phyloP scores from a whole-genome alignment of 2,329 filamentous ascomycete species.

The Talaromyces amestolkiae region DNA sequence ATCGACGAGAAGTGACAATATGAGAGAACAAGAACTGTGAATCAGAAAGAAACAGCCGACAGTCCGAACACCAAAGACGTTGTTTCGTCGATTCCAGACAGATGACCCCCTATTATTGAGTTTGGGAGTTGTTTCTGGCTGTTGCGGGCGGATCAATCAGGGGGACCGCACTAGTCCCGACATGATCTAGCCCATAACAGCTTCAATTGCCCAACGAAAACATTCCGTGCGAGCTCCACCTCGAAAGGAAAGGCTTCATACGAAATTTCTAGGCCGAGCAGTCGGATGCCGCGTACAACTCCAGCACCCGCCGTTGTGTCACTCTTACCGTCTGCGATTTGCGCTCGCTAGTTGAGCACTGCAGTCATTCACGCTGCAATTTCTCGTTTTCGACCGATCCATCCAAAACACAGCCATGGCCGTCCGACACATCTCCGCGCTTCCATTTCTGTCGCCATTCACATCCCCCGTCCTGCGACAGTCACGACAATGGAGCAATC shows the following conservation, averaged over 20 bases:
- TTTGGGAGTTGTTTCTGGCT: conserved; percentile 18
- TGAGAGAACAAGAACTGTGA: conserved; percentile 7
- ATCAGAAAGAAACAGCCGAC: not conserved
- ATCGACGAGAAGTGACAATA: not conserved
- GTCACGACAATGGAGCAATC: conserved; percentile 1
- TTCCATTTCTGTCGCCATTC: conserved; percentile 12
- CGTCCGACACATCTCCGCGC: conserved; percentile 10
- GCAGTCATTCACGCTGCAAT: not conserved
- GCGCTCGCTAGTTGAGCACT: not conserved
- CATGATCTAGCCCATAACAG: conserved; percentile 29
- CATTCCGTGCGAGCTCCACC: not conserved
- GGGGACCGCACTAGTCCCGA: conserved; percentile 29
- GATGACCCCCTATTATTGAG: conserved; percentile 1
- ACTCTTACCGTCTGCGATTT: not conserved
- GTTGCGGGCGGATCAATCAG: conserved; percentile 29
- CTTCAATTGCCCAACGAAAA: conserved; percentile 14
- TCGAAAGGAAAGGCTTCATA: conserved; percentile 11
- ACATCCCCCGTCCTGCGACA: conserved; percentile 8
- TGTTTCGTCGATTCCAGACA: not conserved
- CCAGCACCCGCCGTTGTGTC: conserved; percentile 5
- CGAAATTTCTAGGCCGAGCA: not conserved
- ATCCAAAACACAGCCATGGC: conserved; percentile 4
- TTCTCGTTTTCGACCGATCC: not conserved
- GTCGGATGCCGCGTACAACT: not conserved
- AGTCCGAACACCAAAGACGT: not conserved